phyloP scores from a whole-genome alignment of 257 asterid species.

The Thymus quinquecostatus region DNA sequence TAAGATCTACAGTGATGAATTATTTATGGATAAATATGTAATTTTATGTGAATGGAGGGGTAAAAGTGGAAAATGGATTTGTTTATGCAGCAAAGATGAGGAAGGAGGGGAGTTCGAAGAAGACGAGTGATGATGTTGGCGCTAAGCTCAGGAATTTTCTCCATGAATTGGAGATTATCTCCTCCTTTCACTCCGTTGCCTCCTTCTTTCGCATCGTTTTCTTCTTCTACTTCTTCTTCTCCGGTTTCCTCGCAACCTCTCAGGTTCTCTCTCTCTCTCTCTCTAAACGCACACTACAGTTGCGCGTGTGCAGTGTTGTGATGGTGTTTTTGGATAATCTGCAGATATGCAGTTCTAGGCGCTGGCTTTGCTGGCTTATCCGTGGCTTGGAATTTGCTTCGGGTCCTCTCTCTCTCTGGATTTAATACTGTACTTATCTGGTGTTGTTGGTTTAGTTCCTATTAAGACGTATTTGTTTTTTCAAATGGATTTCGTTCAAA shows the following conservation, averaged over 20 bases:
- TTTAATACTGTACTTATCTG: neutral
- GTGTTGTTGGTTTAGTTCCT: neutral
- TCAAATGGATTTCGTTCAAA: neutral
- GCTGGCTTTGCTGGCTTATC: constrained; percentile 99
- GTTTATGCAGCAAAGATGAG: neutral
- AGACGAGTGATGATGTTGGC: constrained; percentile 27
- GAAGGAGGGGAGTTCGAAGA: neutral
- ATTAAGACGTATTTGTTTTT: neutral
- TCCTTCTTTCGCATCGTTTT: constrained; percentile 34
- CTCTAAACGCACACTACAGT: neutral
- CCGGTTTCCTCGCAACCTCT: constrained; percentile 41
- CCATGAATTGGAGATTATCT: constrained; percentile 41
- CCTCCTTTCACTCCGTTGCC: constrained; percentile 20
- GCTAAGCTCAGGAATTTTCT: constrained; percentile 31
- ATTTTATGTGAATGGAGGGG: neutral
- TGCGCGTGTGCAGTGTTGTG: neutral
- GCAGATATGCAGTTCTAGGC: constrained; percentile 93
- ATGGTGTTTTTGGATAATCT: constrained; percentile 12
- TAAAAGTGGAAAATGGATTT: neutral
- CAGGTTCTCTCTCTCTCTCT: constrained; percentile 32
- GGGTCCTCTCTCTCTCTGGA: constrained; percentile 36
- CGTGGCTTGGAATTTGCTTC: constrained; percentile 92
- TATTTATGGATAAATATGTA: neutral
- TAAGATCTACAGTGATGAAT: neutral
- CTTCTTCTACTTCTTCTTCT: constrained; percentile 36